Conservation (phyloP, 2,329 filamentous ascomycete genomes). For the Cytospora schulzeri region DNA sequence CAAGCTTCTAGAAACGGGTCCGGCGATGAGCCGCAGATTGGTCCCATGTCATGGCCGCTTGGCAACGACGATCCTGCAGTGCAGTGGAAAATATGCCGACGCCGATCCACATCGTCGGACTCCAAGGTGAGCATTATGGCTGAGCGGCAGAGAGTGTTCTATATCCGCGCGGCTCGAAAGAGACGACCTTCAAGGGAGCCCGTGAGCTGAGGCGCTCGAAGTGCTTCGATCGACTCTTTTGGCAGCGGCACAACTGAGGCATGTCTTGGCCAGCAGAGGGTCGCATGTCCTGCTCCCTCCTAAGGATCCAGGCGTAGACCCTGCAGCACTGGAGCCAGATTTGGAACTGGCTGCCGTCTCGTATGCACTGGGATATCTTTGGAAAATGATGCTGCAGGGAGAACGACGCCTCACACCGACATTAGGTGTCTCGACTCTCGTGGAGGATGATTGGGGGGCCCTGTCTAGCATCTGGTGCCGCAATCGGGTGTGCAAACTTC, state of each 20-base stretch:
- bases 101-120: background rate
- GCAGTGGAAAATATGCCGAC: background rate
- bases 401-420: slow-evolving; percentile 1
- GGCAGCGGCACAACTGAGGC: too few relatives aligned
- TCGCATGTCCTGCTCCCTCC: background rate
- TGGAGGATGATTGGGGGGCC: background rate
- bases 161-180: background rate
- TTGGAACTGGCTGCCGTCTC: background rate
- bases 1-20: slow-evolving; percentile 24
- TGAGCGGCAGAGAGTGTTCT: background rate
- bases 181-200: background rate
- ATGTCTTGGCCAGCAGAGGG: background rate
- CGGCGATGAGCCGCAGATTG: slow-evolving; percentile 16
- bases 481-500: background rate
- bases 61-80: background rate
- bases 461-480: slow-evolving; percentile 14
- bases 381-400: background rate
- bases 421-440: background rate
- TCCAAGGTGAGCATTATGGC: background rate
- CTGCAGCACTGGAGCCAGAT: background rate
- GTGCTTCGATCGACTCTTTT: too few relatives aligned
- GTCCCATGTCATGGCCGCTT: slow-evolving; percentile 8
- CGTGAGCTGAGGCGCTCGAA: too few relatives aligned
- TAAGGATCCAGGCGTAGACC: background rate
- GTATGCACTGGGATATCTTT: background rate